Evolutionary conservation across 257 asterid genomes (phyloP).

Genomic region (Scutellaria minor): DNA sequence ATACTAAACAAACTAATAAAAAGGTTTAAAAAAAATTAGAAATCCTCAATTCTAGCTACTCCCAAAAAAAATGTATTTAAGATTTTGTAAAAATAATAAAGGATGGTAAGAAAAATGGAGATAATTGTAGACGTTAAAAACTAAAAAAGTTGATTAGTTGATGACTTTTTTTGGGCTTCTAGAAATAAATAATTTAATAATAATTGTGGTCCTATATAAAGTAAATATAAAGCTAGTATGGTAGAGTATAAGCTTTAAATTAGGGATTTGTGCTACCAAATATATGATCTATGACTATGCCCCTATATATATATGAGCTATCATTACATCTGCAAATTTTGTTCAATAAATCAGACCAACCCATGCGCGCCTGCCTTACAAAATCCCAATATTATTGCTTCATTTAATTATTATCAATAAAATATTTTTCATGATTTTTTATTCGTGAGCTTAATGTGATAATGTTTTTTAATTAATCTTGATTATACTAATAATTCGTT

Average conservation of each 20-base stretch:
- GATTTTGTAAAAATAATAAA: too few species aligned
- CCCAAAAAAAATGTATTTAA: too few species aligned
- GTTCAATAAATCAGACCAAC: neutral
- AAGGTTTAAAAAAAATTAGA: too few species aligned
- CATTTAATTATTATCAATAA: neutral
- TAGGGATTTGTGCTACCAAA: slow-evolving; percentile 25
- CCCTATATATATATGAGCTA: slow-evolving; percentile 9
- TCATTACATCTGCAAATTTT: slow-evolving; percentile 23
- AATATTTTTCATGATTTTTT: too few species aligned
- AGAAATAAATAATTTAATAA: slow-evolving; percentile 11
- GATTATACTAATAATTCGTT: too few species aligned
- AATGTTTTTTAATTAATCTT: too few species aligned
- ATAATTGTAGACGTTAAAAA: slow-evolving; percentile 1
- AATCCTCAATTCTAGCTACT: too few species aligned
- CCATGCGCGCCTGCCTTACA: slow-evolving; percentile 13
- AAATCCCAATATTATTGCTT: neutral
- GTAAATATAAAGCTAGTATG: too few species aligned
- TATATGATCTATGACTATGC: neutral
- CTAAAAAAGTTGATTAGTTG: neutral
- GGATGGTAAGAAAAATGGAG: too few species aligned
- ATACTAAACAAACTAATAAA: too few species aligned
- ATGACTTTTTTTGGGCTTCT: neutral
- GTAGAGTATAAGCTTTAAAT: neutral
- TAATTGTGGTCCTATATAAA: slow-evolving; percentile 26
- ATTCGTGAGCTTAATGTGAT: too few species aligned